Conservation (phyloP, 2,329 filamentous ascomycete genomes). For the Ophiostoma sp. region DNA sequence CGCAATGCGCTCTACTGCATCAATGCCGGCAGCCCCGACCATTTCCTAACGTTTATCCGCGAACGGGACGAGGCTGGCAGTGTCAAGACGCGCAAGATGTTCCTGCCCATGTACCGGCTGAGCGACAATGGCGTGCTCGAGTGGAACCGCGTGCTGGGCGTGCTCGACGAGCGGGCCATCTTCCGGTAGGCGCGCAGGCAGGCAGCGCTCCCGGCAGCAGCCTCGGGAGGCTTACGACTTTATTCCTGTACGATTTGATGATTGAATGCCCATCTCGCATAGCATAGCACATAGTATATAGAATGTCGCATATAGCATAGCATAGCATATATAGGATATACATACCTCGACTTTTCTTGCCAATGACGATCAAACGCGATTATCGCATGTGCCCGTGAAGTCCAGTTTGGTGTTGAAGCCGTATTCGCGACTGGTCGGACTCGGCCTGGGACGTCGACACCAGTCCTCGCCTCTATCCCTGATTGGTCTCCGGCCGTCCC, state of each 20-base stretch:
- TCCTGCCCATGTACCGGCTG: conserved; percentile 16
- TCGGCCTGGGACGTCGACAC: no score
- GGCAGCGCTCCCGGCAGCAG: background rate
- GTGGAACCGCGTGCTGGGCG: conserved; percentile 12
- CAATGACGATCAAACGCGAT: background rate
- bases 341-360: background rate
- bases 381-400: background rate
- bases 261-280: background rate
- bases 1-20: conserved; percentile 13
- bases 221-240: background rate
- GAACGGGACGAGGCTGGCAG: conserved; percentile 3
- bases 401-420: background rate
- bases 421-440: no score
- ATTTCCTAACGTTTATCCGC: background rate
- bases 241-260: conserved; percentile 8
- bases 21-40: conserved; percentile 15
- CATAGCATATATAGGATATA: background rate
- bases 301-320: background rate
- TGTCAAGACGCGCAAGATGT: conserved; percentile 9
- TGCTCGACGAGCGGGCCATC: conserved; percentile 14
- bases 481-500: background rate
- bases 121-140: conserved; percentile 12
- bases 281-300: background rate
- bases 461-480: background rate
- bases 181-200: background rate